A percentile compares a stretch with the other conserved stretches of the same genome.
These are phyloP conservation scores for Sarocladiaceae sp. DNA, from an alignment of 2,329 filamentous ascomycete genomes.

Conservation along the genomic window DNA sequence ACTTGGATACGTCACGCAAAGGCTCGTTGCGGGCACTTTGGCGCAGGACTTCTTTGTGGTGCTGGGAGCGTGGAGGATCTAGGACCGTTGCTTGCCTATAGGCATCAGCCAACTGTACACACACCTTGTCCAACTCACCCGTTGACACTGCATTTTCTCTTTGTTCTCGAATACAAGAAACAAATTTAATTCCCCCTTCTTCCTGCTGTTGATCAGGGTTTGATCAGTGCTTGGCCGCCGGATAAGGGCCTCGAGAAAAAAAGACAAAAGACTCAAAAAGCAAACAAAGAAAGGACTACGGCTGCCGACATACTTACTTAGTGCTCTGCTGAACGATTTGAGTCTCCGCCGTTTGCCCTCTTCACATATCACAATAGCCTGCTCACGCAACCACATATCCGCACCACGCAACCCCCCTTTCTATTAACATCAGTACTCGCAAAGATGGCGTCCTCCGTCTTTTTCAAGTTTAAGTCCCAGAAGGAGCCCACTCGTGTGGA, in stretches of 20 bases:
- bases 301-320: constrained; percentile 23
- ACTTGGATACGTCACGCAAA: constrained; percentile 15
- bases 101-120: constrained; percentile 36
- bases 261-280: constrained; percentile 24
- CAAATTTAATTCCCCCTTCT: constrained; percentile 2
- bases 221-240: constrained; percentile 2
- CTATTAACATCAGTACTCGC: neutral
- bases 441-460: constrained; percentile 91
- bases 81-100: constrained; percentile 28
- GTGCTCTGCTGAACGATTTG: constrained; percentile 23
- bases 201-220: constrained; percentile 11
- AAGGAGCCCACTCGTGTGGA: constrained; percentile 92
- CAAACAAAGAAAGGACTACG: constrained; percentile 21
- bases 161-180: constrained; percentile 42
- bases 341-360: constrained; percentile 12
- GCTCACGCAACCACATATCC: neutral
- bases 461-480: constrained; percentile 99
- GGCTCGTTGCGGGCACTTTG: constrained; percentile 2
- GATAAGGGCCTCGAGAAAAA: constrained; percentile 31
- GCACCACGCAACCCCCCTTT: neutral
- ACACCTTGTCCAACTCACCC: constrained; percentile 34
- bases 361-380: neutral
- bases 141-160: constrained; percentile 27
- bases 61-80: constrained; percentile 31
- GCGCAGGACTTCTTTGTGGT: constrained; percentile 4